Evolutionary conservation across 495 filamentous ascomycete species (phyloP).

Genomic region (Trichoderma gamsii): DNA sequence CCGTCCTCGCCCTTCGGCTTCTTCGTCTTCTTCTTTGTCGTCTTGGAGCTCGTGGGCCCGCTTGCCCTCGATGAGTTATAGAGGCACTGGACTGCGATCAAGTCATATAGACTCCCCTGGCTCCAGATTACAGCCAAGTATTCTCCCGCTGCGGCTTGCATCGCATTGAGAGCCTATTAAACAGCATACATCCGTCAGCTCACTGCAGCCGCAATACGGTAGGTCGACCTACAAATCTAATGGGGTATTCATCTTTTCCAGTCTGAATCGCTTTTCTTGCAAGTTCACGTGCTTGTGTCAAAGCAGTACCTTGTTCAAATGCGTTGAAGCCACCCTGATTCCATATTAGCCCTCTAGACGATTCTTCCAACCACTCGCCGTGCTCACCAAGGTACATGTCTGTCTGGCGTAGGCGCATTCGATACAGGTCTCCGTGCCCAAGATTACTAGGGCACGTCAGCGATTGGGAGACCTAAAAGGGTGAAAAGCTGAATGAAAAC

Average conservation of each 20-base stretch:
- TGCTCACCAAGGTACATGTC: background rate
- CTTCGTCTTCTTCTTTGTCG: background rate
- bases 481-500: no score
- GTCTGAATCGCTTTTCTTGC: background rate
- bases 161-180: background rate
- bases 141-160: background rate
- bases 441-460: background rate
- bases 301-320: background rate
- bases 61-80: background rate
- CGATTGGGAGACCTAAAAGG: background rate
- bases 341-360: background rate
- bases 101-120: background rate
- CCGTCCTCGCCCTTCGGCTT: background rate
- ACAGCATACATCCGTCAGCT: background rate
- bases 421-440: background rate
- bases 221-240: no score
- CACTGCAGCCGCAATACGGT: background rate
- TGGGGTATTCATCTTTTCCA: no score
- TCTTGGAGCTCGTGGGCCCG: no score
- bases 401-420: background rate
- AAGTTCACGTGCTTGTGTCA: background rate
- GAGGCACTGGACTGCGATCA: background rate
- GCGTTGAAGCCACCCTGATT: background rate
- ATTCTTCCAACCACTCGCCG: background rate
- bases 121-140: background rate